Conservation (phyloP, 192 early-diverging fungal species). For the Chytriomyces sp. region DNA sequence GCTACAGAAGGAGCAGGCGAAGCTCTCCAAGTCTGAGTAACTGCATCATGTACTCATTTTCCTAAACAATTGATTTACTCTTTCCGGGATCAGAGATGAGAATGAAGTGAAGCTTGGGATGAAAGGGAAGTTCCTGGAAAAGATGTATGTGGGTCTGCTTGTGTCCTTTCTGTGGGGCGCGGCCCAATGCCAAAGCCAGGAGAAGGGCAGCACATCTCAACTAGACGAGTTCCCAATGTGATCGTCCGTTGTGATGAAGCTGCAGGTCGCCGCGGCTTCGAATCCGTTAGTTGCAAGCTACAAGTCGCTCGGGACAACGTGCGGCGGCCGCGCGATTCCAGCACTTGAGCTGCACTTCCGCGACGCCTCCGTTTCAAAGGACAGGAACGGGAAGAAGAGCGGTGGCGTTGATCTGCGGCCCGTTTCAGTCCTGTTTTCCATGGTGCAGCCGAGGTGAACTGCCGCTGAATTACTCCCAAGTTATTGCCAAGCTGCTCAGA, state of each 20-base stretch:
- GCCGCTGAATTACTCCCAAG: no score
- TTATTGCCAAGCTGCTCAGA: no score
- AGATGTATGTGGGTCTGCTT: no score
- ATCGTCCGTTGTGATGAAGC: not conserved
- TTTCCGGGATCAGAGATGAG: no score
- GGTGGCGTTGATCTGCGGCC: slow-evolving; percentile 17
- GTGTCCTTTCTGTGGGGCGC: no score
- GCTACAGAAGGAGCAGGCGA: slow-evolving; percentile 18
- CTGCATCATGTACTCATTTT: no score
- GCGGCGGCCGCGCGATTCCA: slow-evolving; percentile 11
- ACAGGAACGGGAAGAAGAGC: not conserved
- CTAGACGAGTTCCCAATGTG: slow-evolving; percentile 1
- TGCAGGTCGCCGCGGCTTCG: not conserved
- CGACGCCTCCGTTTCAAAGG: not conserved
- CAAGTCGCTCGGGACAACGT: not conserved
- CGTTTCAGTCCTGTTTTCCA: slow-evolving; percentile 8
- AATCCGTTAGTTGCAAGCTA: not conserved
- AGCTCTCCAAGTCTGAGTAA: slow-evolving; percentile 6
- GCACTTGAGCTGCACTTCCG: not conserved
- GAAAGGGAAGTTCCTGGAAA: no score
- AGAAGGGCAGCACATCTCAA: no score
- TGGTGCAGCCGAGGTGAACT: slow-evolving; percentile 27
- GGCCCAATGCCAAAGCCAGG: no score
- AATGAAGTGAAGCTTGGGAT: no score
- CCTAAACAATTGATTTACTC: no score